Evolutionary conservation across 768 basidiomycete species (phyloP).

Genomic region (Artomyces pyxidatus): DNA sequence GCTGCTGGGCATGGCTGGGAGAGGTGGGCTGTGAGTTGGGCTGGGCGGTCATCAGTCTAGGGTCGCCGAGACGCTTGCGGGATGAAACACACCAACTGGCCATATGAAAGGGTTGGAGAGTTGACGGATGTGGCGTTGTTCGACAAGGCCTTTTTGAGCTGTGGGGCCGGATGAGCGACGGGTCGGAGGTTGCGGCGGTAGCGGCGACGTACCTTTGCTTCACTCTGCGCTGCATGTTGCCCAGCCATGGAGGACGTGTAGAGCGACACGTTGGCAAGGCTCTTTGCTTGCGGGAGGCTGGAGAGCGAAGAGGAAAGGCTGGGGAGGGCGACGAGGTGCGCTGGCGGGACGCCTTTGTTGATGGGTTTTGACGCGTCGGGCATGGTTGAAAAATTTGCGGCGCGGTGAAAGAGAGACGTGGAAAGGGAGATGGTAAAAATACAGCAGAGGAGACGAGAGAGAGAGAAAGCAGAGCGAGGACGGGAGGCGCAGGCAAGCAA

Average conservation of each 20-base stretch:
- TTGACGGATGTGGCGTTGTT: slow-evolving; percentile 23
- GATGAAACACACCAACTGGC: slow-evolving; percentile 12
- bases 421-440: slow-evolving; percentile 2
- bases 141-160: slow-evolving; percentile 61
- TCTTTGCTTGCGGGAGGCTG: slow-evolving; percentile 64
- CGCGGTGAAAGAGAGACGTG: slow-evolving; percentile 6
- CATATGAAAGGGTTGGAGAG: slow-evolving; percentile 19
- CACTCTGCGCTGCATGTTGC: slow-evolving; percentile 59
- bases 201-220: slow-evolving; percentile 54
- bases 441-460: slow-evolving; percentile 10
- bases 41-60: slow-evolving; percentile 14
- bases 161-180: slow-evolving; percentile 14
- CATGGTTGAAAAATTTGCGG: slow-evolving; percentile 26
- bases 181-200: background rate
- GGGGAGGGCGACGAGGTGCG: slow-evolving; percentile 64
- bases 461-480: slow-evolving; percentile 11
- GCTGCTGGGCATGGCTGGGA: slow-evolving; percentile 18
- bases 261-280: slow-evolving; percentile 53
- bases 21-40: slow-evolving; percentile 15
- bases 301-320: slow-evolving; percentile 62
- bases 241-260: slow-evolving; percentile 61
- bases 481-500: background rate
- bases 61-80: background rate
- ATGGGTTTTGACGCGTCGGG: slow-evolving; percentile 28
- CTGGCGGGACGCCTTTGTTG: slow-evolving; percentile 24